These are phyloP conservation scores for Cystofilobasidium bisporidii DNA, from an alignment of 768 basidiomycete species.

Conservation along the genomic window DNA sequence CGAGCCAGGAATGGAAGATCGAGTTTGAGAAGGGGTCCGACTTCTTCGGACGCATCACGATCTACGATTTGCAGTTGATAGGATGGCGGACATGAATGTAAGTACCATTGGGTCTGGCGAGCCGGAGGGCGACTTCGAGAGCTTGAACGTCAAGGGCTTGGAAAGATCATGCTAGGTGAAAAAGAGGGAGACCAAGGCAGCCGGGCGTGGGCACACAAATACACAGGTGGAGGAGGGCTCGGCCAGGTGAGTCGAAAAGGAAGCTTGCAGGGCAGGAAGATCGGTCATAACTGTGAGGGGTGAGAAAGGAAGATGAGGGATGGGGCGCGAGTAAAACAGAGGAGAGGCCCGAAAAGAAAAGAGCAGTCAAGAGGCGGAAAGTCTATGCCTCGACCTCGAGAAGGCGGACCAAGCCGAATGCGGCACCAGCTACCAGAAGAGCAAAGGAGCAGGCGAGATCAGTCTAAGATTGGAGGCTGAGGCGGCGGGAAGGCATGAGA, in stretches of 20 bases:
- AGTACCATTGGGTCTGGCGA: no score
- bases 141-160: no score
- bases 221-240: no score
- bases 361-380: neutral
- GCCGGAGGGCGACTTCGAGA: no score
- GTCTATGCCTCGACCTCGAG: slow-evolving; percentile 41
- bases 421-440: slow-evolving; percentile 51
- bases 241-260: no score
- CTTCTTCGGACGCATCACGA: slow-evolving; percentile 28
- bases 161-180: no score
- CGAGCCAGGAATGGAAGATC: slow-evolving; percentile 8
- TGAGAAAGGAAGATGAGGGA: no score
- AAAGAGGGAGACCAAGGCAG: no score
- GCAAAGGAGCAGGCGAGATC: neutral
- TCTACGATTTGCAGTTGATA: slow-evolving; percentile 21
- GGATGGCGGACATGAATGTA: slow-evolving; percentile 17
- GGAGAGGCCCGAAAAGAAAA: neutral
- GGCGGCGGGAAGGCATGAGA: neutral
- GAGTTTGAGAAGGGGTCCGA: slow-evolving; percentile 28
- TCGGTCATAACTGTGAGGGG: no score
- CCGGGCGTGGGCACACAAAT: no score
- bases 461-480: neutral
- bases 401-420: slow-evolving; percentile 52
- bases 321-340: neutral
- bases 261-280: no score